Conservation (phyloP, 148 eudicot species). For the Rhododendron simsii region DNA sequence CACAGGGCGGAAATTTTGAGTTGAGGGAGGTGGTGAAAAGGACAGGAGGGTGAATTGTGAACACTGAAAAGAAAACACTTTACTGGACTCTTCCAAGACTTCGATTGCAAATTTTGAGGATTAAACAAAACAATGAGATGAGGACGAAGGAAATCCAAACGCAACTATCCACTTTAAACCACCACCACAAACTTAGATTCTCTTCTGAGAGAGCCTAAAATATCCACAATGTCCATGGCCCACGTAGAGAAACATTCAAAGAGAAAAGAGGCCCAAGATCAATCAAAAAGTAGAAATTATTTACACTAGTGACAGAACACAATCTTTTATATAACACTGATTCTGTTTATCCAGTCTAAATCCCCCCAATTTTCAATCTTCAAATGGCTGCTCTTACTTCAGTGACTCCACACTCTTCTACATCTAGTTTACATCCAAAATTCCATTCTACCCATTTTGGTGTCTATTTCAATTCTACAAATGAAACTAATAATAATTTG, state of each 20-base stretch:
- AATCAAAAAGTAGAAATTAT: neutral
- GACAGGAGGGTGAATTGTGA: neutral
- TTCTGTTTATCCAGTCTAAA: neutral
- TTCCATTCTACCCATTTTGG: slow-evolving; percentile 24
- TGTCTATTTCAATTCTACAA: slow-evolving; percentile 20
- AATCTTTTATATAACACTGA: neutral
- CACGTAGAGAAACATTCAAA: slow-evolving; percentile 3
- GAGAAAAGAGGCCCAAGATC: neutral
- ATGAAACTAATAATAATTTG: slow-evolving; percentile 14
- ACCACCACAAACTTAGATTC: slow-evolving; percentile 53
- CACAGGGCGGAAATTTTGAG: neutral
- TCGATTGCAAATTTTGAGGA: neutral
- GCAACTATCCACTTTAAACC: slow-evolving; percentile 9
- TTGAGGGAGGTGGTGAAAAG: neutral
- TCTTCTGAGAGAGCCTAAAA: slow-evolving; percentile 24
- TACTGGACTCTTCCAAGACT: neutral
- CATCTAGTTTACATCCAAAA: slow-evolving; percentile 37
- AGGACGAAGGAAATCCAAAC: slow-evolving; percentile 21
- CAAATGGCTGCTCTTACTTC: slow-evolving; percentile 51
- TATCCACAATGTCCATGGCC: slow-evolving; percentile 26
- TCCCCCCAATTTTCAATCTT: neutral
- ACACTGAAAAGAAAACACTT: neutral
- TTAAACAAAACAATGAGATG: slow-evolving; percentile 5
- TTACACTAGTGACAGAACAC: neutral
- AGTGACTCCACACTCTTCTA: slow-evolving; percentile 33